These are phyloP conservation scores for Xylaria sp. DNA, from an alignment of 2,329 filamentous ascomycete species.

Conservation along the genomic window DNA sequence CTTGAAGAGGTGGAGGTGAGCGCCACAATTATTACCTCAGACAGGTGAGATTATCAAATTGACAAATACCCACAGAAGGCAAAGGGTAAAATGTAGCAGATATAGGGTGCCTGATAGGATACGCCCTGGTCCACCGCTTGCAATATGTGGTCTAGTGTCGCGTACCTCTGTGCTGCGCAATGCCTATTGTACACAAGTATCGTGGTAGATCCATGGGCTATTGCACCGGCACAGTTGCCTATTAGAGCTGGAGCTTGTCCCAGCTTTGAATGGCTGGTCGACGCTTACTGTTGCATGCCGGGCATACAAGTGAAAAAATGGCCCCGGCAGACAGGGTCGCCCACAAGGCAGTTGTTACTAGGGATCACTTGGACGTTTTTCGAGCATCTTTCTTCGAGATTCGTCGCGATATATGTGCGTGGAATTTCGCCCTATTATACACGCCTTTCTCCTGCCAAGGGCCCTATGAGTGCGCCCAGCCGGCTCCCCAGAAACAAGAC, in stretches of 20 bases:
- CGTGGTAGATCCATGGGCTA: constrained; percentile 8
- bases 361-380: not conserved
- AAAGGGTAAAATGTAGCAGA: constrained; percentile 14
- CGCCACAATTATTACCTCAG: constrained; percentile 18
- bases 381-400: not conserved
- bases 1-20: constrained; percentile 24
- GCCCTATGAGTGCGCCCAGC: constrained; percentile 30
- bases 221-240: constrained; percentile 25
- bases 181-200: constrained; percentile 4
- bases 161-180: constrained; percentile 5
- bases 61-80: constrained; percentile 35
- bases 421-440: not conserved
- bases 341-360: not conserved
- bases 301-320: constrained; percentile 1
- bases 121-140: constrained; percentile 22
- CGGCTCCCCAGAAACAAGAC: constrained; percentile 33
- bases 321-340: not conserved
- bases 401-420: not conserved
- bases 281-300: constrained; percentile 36
- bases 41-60: constrained; percentile 20
- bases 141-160: constrained; percentile 5
- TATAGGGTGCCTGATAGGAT: constrained; percentile 23
- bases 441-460: constrained; percentile 20
- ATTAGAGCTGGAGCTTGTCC: constrained; percentile 18
- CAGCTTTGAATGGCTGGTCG: constrained; percentile 16